Evolutionary conservation across 1,139 yeast species (phyloP), one percentile per base, ranked within the genome.

Genomic region (Debaryomycetaceae sp.): DNA sequence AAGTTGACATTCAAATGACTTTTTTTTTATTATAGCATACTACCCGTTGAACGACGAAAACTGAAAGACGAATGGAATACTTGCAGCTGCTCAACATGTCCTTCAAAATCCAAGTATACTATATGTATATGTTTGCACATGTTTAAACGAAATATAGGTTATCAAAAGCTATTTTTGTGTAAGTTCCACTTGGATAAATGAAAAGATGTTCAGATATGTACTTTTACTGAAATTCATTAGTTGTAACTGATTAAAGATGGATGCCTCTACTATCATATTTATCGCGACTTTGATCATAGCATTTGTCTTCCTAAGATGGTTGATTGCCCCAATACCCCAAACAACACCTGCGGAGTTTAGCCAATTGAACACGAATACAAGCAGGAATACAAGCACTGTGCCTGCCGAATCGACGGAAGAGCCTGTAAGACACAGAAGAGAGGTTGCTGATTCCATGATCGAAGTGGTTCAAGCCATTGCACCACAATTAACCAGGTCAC

Each of bases 401-500:
- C 37, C 41, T 34, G 14, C 41, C n/a, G 31, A 40, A 7, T 39
- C 44, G 23, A 17, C 34, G 6, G 20, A 17, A 17, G 23, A 13
- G n/a, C 38, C 20, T 34, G 34, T 27, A 34, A 54, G 65, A 45
- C 42, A 63, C 14, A 68, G 78, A 44, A 78, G 96, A 45, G 75
- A 70, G 3, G 86, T 87, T n/a, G 85, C 89, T 3, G 78, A 75
- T 8, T 83, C 80, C 50, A 91, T 91, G 98, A 75, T 91, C 41
- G 95, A 87, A 52, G 84, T 87, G 0, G 97, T 91, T 1, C 88
- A 83, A 54, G 80, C 90, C 24, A 73, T 91, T 49, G 96, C 90
- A 0, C 97, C 98, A 1, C 73, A 74, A 33, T 68, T 88, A 41
- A 72, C 87, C 0, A 75, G 67, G 6, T 87, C 78, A n/a, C 95